Evolutionary conservation across 2,329 filamentous ascomycete species (phyloP).

Genomic region (Phymatotrichopsis omnivora): DNA sequence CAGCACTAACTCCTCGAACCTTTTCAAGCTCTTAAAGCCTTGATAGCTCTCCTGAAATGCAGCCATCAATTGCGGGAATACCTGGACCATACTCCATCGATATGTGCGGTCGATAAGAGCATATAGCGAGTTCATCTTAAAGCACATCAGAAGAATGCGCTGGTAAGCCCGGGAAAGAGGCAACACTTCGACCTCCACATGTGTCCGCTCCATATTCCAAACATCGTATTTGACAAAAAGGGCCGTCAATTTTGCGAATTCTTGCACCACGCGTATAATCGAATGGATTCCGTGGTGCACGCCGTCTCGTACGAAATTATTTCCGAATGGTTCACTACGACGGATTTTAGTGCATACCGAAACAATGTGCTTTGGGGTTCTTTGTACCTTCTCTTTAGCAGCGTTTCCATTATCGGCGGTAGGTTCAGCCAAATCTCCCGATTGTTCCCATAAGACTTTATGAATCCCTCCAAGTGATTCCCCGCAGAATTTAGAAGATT

Average conservation of each 20-base stretch:
- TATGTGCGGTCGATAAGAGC: conserved; percentile 17
- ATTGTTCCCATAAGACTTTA: conserved; percentile 20
- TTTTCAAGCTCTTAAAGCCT: conserved; percentile 21
- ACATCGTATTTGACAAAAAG: conserved; percentile 24
- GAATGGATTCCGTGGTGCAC: conserved; percentile 9
- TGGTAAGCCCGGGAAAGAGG: conserved; percentile 20
- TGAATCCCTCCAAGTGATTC: conserved; percentile 20
- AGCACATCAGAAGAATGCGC: conserved; percentile 14
- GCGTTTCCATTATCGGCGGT: conserved; percentile 19
- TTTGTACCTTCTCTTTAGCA: conserved; percentile 21
- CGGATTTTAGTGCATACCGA: no score
- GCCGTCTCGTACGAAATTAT: conserved; percentile 13
- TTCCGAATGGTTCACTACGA: conserved; percentile 21
- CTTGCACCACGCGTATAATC: conserved; percentile 14
- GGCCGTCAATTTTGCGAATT: conserved; percentile 20
- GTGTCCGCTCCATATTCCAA: conserved; percentile 15
- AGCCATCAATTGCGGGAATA: conserved; percentile 16
- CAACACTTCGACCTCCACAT: conserved; percentile 14
- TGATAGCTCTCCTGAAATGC: conserved; percentile 25
- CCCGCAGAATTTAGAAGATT: conserved; percentile 20
- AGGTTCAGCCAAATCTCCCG: conserved; percentile 22
- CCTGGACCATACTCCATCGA: conserved; percentile 8
- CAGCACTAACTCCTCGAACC: conserved; percentile 23
- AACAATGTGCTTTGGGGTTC: no score
- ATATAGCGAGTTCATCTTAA: conserved; percentile 19